Evolutionary conservation across 177 flowering plant genomes (phyloP).

Genomic region (Telopea speciosissima): DNA sequence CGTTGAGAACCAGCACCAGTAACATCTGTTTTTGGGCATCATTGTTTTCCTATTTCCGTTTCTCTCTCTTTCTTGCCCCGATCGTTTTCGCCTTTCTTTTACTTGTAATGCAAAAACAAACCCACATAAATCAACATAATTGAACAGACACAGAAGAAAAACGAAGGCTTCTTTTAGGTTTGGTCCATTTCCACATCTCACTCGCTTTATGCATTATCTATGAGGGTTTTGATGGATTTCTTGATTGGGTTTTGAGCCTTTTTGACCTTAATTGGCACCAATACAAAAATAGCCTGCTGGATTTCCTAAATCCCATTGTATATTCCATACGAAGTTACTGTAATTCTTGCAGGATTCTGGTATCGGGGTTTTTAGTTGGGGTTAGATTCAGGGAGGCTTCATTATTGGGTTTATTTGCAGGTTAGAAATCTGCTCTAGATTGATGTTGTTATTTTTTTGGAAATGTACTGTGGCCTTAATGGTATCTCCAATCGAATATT

Average conservation of each 20-base stretch:
- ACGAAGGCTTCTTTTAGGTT: neutral
- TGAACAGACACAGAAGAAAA: neutral
- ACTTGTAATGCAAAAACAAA: neutral
- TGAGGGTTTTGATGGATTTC: neutral
- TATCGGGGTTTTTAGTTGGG: slow-evolving; percentile 1
- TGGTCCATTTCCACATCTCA: neutral
- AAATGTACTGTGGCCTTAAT: neutral
- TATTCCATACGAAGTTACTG: neutral
- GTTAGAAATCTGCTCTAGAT: neutral
- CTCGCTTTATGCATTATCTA: neutral
- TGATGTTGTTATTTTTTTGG: neutral
- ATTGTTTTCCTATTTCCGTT: neutral
- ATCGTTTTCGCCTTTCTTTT: neutral
- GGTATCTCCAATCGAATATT: too few relatives aligned
- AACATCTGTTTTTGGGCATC: neutral
- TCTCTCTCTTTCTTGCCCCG: neutral
- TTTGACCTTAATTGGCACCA: slow-evolving; percentile 4
- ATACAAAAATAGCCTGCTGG: neutral
- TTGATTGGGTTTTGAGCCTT: slow-evolving; percentile 1
- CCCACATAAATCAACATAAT: neutral
- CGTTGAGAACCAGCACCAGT: too few relatives aligned
- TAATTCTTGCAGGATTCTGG: neutral
- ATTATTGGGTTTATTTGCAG: neutral
- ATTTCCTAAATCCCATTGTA: neutral
- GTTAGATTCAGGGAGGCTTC: slow-evolving; percentile 11